Conservation (phyloP, 768 basidiomycete genomes). For the Pisolithus marmoratus region DNA sequence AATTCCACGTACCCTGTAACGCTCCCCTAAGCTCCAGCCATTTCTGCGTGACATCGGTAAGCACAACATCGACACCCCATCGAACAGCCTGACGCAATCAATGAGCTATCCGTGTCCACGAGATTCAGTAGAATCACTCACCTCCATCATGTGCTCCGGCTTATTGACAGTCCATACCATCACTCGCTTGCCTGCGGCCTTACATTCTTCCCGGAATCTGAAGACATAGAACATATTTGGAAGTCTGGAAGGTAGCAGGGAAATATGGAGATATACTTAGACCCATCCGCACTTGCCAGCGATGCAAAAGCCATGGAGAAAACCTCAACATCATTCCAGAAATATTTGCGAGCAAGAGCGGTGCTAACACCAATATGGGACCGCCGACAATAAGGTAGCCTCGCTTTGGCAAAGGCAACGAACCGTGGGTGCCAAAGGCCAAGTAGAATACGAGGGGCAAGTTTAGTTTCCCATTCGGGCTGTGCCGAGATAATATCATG, state of each 20-base stretch:
- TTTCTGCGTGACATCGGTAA: slow-evolving; percentile 67
- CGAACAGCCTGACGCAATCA: slow-evolving; percentile 51
- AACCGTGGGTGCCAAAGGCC: slow-evolving; percentile 93
- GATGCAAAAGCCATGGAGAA: slow-evolving; percentile 80
- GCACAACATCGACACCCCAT: slow-evolving; percentile 74
- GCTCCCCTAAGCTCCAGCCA: slow-evolving; percentile 61
- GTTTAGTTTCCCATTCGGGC: slow-evolving; percentile 62
- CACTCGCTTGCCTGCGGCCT: slow-evolving; percentile 69
- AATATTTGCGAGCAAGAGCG: slow-evolving; percentile 72
- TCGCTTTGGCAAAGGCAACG: slow-evolving; percentile 64
- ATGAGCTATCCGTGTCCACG: not conserved
- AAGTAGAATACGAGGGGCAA: slow-evolving; percentile 77
- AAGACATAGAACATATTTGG: not conserved
- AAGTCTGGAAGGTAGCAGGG: not conserved
- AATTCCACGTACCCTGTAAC: slow-evolving; percentile 42
- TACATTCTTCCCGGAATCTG: slow-evolving; percentile 81
- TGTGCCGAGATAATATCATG: slow-evolving; percentile 58
- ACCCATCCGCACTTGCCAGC: slow-evolving; percentile 69
- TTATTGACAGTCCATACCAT: slow-evolving; percentile 98
- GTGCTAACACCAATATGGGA: slow-evolving; percentile 80
- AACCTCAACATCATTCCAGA: slow-evolving; percentile 81
- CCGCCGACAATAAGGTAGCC: slow-evolving; percentile 77
- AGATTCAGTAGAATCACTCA: slow-evolving; percentile 24
- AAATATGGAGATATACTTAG: slow-evolving; percentile 39
- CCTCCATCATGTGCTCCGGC: slow-evolving; percentile 87